phyloP scores from a whole-genome alignment of 768 basidiomycete genomes.

The Phaeolepiota aurea region DNA sequence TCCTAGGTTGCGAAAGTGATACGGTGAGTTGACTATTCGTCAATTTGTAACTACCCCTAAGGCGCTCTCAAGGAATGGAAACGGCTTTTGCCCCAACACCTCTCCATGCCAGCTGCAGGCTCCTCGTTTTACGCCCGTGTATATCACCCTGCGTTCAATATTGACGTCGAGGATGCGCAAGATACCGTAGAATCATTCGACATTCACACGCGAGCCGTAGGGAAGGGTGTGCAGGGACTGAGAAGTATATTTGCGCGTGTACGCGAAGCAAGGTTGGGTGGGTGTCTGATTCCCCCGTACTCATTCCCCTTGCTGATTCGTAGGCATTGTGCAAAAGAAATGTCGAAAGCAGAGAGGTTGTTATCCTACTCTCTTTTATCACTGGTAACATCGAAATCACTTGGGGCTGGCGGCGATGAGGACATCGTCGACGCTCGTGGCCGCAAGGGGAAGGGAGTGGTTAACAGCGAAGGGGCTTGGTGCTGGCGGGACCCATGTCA shows the following conservation, averaged over 20 bases:
- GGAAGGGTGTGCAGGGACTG: conserved; percentile 59
- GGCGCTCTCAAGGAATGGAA: conserved; percentile 65
- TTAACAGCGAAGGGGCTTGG: conserved; percentile 74
- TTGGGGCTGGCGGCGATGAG: conserved; percentile 42
- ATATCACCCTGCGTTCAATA: conserved; percentile 79
- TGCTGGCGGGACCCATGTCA: conserved; percentile 78
- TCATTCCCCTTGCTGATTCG: not conserved
- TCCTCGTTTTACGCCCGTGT: conserved; percentile 72
- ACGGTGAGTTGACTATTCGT: conserved; percentile 44
- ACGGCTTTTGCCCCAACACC: conserved; percentile 48
- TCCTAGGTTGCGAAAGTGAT: conserved; percentile 71
- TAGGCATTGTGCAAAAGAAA: conserved; percentile 47
- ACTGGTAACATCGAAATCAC: conserved; percentile 59
- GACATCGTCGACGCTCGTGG: conserved; percentile 17
- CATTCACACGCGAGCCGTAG: conserved; percentile 55
- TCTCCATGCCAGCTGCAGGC: conserved; percentile 58
- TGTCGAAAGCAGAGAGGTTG: conserved; percentile 68
- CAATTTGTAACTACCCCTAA: no score
- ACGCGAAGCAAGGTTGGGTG: conserved; percentile 64
- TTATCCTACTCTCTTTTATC: conserved; percentile 70
- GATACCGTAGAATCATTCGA: conserved; percentile 56
- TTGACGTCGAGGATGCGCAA: conserved; percentile 65
- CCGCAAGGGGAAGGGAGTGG: conserved; percentile 46
- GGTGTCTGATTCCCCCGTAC: conserved; percentile 4
- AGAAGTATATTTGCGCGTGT: conserved; percentile 53